Percentiles rank a stretch among this genome's conserved stretches.
These are phyloP conservation scores for Nicotiana benthamiana DNA, from an alignment of 257 asterid species.

Conservation along the genomic window DNA sequence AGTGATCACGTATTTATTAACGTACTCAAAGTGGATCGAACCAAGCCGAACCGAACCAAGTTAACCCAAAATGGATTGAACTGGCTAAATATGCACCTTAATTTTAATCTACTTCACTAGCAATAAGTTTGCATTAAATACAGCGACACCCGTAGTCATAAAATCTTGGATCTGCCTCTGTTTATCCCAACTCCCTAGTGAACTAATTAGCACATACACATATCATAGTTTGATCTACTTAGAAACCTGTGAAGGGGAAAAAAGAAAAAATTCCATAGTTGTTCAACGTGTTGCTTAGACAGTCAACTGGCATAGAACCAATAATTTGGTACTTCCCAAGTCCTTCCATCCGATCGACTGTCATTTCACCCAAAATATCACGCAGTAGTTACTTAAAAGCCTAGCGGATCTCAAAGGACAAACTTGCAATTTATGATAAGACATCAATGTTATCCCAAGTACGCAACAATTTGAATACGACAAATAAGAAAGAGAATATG, in stretches of 20 bases:
- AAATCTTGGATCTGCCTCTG: too few relatives aligned
- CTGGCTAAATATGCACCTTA: too few relatives aligned
- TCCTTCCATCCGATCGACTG: background rate
- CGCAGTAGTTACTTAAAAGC: background rate
- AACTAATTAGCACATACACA: background rate
- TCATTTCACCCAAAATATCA: background rate
- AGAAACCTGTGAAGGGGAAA: background rate
- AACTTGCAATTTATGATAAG: background rate
- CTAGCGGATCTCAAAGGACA: background rate
- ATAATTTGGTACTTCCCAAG: background rate
- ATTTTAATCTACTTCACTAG: too few relatives aligned
- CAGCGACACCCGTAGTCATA: too few relatives aligned
- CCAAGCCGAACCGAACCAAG: too few relatives aligned
- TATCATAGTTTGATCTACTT: background rate
- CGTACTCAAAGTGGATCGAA: too few relatives aligned
- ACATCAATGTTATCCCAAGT: background rate
- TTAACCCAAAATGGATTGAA: too few relatives aligned
- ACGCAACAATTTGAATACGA: background rate
- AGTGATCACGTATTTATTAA: too few relatives aligned
- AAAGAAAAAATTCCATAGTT: background rate
- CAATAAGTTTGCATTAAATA: too few relatives aligned
- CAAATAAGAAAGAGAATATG: conserved; percentile 5
- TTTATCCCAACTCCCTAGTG: background rate
- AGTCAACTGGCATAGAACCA: background rate
- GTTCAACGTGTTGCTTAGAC: background rate